A percentile compares a stretch with the other conserved stretches of the same genome.
These are phyloP conservation scores for Posidonia oceanica DNA, from an alignment of 116 monocot species.

Conservation along the genomic window DNA sequence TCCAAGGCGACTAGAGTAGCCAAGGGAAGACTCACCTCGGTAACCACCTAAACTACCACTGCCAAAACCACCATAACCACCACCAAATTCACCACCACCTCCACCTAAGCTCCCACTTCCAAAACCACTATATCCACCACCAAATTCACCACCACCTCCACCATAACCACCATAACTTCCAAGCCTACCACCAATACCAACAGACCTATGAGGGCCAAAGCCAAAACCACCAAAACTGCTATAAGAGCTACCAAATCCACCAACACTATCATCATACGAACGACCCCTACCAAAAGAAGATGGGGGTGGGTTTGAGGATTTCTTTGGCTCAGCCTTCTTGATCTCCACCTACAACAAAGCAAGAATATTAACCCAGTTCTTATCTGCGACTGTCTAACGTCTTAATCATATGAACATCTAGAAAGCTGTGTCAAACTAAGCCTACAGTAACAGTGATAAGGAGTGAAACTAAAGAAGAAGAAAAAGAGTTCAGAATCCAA, in stretches of 20 bases:
- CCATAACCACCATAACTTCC: slow-evolving; percentile 39
- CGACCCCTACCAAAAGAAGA: slow-evolving; percentile 57
- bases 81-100: slow-evolving; percentile 16
- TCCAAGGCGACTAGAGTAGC: slow-evolving; percentile 22
- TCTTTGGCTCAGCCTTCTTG: slow-evolving; percentile 88
- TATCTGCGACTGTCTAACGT: slow-evolving; percentile 3
- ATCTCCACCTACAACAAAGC: slow-evolving; percentile 73
- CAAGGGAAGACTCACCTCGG: slow-evolving; percentile 18
- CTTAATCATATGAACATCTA: slow-evolving; percentile 1
- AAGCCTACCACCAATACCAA: slow-evolving; percentile 61
- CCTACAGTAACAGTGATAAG: neutral
- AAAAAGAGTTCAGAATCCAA: neutral
- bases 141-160: slow-evolving; percentile 16
- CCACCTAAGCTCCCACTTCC: slow-evolving; percentile 24
- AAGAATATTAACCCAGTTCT: slow-evolving; percentile 30
- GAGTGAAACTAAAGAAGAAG: neutral
- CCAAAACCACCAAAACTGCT: slow-evolving; percentile 42
- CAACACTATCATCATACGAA: slow-evolving; percentile 40
- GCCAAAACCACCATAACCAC: slow-evolving; percentile 24
- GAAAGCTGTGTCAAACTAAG: neutral
- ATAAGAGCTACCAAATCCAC: slow-evolving; percentile 45
- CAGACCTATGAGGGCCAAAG: slow-evolving; percentile 38
- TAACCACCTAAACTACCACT: slow-evolving; percentile 23
- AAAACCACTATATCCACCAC: slow-evolving; percentile 16
- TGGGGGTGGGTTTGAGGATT: slow-evolving; percentile 58